Evolutionary conservation across 371 early-diverging fungal genomes (phyloP).

Genomic region (Zancudomyces culisetae): DNA sequence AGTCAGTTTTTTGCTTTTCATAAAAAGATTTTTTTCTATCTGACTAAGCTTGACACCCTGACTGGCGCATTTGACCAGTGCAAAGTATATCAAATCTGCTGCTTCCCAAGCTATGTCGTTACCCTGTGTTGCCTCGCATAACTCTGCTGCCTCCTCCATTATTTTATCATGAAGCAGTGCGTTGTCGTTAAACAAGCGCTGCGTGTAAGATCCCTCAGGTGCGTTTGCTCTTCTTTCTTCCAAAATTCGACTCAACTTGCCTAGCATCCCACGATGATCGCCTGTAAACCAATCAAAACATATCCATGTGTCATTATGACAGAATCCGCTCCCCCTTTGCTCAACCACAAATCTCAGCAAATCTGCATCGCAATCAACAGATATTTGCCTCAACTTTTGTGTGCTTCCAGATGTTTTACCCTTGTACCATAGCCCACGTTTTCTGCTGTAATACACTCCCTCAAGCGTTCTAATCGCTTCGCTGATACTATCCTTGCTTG

Average conservation of each 20-base stretch:
- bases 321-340: constrained; percentile 83
- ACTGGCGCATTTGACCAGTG: constrained; percentile 65
- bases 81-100: constrained; percentile 92
- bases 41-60: constrained; percentile 67
- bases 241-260: constrained; percentile 43
- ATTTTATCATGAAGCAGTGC: constrained; percentile 74
- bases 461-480: constrained; percentile 56
- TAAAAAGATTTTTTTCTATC: constrained; percentile 68
- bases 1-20: constrained; percentile 61
- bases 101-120: constrained; percentile 87
- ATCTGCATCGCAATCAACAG: constrained; percentile 83
- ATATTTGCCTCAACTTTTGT: constrained; percentile 55
- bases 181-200: constrained; percentile 66
- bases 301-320: constrained; percentile 74
- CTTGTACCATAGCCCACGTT: constrained; percentile 85
- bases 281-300: constrained; percentile 77
- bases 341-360: constrained; percentile 68
- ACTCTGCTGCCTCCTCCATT: constrained; percentile 87
- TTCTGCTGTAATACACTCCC: constrained; percentile 86
- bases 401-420: constrained; percentile 84
- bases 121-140: constrained; percentile 54
- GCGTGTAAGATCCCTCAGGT: constrained; percentile 79
- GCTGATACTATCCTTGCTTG: constrained; percentile 56
- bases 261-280: constrained; percentile 7
- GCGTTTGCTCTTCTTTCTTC: constrained; percentile 43